Evolutionary conservation across 495 filamentous ascomycete genomes (phyloP).

Genomic region (Xylaria grammica): DNA sequence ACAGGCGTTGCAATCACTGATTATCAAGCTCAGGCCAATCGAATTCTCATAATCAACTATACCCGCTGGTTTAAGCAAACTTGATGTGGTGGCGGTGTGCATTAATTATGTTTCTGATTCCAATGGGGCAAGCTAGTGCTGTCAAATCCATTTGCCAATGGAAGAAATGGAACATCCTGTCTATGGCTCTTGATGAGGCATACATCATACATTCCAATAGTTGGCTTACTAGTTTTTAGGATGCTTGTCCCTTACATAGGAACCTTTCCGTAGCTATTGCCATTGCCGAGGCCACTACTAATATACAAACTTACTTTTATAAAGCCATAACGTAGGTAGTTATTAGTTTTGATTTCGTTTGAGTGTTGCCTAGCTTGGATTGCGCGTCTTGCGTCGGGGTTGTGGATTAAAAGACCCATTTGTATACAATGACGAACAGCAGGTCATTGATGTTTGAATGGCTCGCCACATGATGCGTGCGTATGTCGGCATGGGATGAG

Average conservation of each 20-base stretch:
- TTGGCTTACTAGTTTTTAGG: not conserved
- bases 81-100: not conserved
- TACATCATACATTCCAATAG: not conserved
- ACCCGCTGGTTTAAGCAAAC: not conserved
- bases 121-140: not conserved
- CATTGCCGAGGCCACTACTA: conserved; percentile 1
- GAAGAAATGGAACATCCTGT: not conserved
- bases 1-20: not conserved
- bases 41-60: not conserved
- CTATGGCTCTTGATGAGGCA: not conserved
- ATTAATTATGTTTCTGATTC: not conserved
- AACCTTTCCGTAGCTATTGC: conserved; percentile 1
- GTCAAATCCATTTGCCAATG: not conserved
- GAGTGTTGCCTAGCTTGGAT: conserved; percentile 13
- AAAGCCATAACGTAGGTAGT: not conserved
- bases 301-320: not conserved
- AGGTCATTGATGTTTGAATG: conserved; percentile 3
- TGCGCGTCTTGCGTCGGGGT: conserved; percentile 16
- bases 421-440: not conserved
- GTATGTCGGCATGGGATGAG: not conserved
- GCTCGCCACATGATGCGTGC: conserved; percentile 12
- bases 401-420: conserved; percentile 11
- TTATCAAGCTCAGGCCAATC: not conserved
- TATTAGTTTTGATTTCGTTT: not conserved
- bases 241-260: not conserved